Percentiles rank a stretch among this genome's conserved stretches.
Evolutionary conservation across 2,329 filamentous ascomycete species (phyloP).

Genomic region (Byssochlamys sp.): DNA sequence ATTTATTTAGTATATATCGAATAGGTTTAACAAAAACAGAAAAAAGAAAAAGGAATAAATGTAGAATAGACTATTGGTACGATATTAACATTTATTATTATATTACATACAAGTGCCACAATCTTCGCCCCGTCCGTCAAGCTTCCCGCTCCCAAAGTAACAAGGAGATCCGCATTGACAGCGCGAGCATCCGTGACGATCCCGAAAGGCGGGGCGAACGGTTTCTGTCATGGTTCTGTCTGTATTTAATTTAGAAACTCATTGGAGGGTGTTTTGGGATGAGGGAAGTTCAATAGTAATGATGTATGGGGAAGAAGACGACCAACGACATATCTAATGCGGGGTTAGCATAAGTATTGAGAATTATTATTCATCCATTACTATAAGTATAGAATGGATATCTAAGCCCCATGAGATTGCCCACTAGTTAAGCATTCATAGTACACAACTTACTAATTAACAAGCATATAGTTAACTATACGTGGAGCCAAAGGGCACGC

Average conservation of each 20-base stretch:
- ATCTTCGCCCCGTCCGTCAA: slow-evolving; percentile 51
- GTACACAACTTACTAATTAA: neutral
- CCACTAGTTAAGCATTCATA: neutral
- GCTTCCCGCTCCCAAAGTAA: slow-evolving; percentile 48
- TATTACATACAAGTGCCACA: slow-evolving; percentile 32
- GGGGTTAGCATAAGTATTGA: neutral
- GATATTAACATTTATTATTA: neutral
- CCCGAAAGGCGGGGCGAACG: slow-evolving; percentile 31
- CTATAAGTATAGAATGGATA: neutral
- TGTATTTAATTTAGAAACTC: neutral
- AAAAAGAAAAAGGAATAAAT: neutral
- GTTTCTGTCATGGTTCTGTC: slow-evolving; percentile 21
- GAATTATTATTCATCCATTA: neutral
- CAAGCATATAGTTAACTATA: neutral
- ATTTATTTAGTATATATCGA: slow-evolving; percentile 2
- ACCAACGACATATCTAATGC: neutral
- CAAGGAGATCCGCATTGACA: slow-evolving; percentile 38
- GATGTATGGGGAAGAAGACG: neutral
- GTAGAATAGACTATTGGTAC: neutral
- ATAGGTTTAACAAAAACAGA: too few relatives aligned
- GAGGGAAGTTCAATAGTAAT: neutral
- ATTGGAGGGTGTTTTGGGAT: neutral
- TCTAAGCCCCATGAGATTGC: neutral
- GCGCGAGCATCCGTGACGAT: slow-evolving; percentile 34
- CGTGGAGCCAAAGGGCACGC: slow-evolving; percentile 6